Evolutionary conservation across 345 rosid genomes (phyloP), one percentile per base, ranked within the genome.

Genomic region (Lumnitzera littorea): DNA sequence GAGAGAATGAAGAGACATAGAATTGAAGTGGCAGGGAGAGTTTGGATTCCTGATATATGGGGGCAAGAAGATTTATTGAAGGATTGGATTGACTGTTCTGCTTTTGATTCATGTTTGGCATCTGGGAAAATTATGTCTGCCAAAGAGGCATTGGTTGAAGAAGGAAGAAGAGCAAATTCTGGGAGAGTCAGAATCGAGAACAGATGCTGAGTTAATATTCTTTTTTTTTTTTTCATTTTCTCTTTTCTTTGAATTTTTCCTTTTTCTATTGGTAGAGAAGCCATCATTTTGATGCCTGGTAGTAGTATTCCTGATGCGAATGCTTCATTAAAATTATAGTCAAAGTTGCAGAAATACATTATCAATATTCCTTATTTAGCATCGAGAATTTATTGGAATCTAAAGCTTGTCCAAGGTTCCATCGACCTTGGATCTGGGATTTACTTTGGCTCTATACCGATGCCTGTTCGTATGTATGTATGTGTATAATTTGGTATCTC

Each of bases 11-110:
- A 70, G 74, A 75, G 70, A 53, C 76, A 79, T 17, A 56, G 76
- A 50, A 43, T 50, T 31, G 78, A 79, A 14, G 76, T 82, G n/a
- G 91, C 91, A 2, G 96, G 90, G 9, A 72, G 70, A 57, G 94
- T 86, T 59, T 85, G 96, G 96, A 85, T 89, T 23, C 96, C 98
- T 4, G 98, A 92, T 12, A 81, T 77, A 67, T 87, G 96, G 98
- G 96, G 94, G 5, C 96, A 92, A 64, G 96, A 92, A 60, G 81
- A 81, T 56, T 74, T 84, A 50, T 72, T 92, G 62, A 81, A 84
- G 71, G 96, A 87, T 23, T 92, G 90, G 98, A 80, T 76, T 12
- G 90, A 89, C 31, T 80, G 90, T 72, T 76, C 89, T 3, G 78
- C 75, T 24, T 89, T 92, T 25, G 96, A 92, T 49, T 70, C 86